These are phyloP conservation scores for Aspergillus costaricaensis DNA, from an alignment of 2,329 filamentous ascomycete genomes.

Conservation along the genomic window DNA sequence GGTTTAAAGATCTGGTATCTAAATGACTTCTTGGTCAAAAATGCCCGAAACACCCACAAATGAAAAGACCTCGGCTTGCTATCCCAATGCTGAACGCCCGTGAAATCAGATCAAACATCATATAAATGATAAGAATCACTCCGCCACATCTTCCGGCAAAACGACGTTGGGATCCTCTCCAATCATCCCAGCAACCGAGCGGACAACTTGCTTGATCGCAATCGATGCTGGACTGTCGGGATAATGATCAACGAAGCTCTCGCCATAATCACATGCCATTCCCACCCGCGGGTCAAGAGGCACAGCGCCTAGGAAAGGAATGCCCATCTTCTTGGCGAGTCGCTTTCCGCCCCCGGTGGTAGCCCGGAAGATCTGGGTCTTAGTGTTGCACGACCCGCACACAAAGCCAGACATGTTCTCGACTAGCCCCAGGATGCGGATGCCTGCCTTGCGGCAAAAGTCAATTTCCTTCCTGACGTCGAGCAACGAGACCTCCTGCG, in stretches of 20 bases:
- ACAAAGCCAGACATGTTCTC: slow-evolving; percentile 99
- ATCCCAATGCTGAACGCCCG: slow-evolving; percentile 25
- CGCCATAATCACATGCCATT: slow-evolving; percentile 95
- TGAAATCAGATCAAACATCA: slow-evolving; percentile 17
- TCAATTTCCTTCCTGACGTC: slow-evolving; percentile 98
- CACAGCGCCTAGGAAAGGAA: slow-evolving; percentile 86
- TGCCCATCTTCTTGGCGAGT: slow-evolving; percentile 80
- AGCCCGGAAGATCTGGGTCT: slow-evolving; percentile 81
- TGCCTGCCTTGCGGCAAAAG: slow-evolving; percentile 93
- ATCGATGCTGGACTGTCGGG: slow-evolving; percentile 88
- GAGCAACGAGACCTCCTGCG: slow-evolving; percentile 87
- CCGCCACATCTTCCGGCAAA: slow-evolving; percentile 37
- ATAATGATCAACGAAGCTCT: slow-evolving; percentile 94
- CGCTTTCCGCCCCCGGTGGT: slow-evolving; percentile 84
- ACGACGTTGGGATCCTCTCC: slow-evolving; percentile 61
- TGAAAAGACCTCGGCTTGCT: slow-evolving; percentile 1
- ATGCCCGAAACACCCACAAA: slow-evolving; percentile 18
- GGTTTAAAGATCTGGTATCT: slow-evolving; percentile 16
- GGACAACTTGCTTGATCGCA: slow-evolving; percentile 79
- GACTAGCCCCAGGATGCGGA: slow-evolving; percentile 81
- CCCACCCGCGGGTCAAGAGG: slow-evolving; percentile 91
- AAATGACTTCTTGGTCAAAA: slow-evolving; percentile 22
- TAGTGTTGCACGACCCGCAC: slow-evolving; percentile 83
- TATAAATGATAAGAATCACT: slow-evolving; percentile 21
- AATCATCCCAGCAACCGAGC: slow-evolving; percentile 66